Conservation (phyloP, 2,329 filamentous ascomycete genomes). For the Botrytis deweyae region DNA sequence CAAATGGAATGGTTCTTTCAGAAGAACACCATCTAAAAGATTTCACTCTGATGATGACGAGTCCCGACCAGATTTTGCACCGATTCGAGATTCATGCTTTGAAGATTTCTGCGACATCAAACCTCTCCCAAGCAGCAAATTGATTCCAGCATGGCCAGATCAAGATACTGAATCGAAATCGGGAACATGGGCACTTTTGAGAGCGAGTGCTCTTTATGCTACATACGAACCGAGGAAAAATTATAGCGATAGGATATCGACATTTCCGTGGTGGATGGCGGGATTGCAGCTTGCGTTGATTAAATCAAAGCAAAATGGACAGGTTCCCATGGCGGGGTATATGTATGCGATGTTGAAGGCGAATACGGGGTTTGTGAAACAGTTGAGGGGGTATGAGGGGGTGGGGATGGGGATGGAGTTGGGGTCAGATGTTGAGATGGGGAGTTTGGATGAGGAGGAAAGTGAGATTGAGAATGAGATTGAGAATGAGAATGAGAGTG, state of each 20-base stretch:
- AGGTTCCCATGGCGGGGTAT: slow-evolving; percentile 12
- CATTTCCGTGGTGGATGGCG: slow-evolving; percentile 36
- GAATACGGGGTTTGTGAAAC: slow-evolving; percentile 21
- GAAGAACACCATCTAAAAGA: neutral
- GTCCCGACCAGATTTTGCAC: slow-evolving; percentile 9
- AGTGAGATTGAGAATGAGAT: neutral
- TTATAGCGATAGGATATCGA: neutral
- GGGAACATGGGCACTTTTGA: slow-evolving; percentile 46
- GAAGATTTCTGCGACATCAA: slow-evolving; percentile 31
- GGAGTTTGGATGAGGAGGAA: neutral
- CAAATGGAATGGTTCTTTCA: neutral
- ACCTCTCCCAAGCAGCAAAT: slow-evolving; percentile 28
- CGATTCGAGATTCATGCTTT: slow-evolving; percentile 23
- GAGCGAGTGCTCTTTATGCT: slow-evolving; percentile 43
- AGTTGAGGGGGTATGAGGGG: slow-evolving; percentile 1
- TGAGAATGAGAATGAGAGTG: neutral
- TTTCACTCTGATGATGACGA: slow-evolving; percentile 8
- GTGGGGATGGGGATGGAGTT: neutral
- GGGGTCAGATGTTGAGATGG: neutral
- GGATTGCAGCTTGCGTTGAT: slow-evolving; percentile 35
- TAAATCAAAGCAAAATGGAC: slow-evolving; percentile 26
- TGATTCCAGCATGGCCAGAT: slow-evolving; percentile 28
- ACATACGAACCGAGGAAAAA: slow-evolving; percentile 16
- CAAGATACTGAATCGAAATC: slow-evolving; percentile 24
- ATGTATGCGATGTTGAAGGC: slow-evolving; percentile 32